Conservation (phyloP, 176 grass and related monocot species). For the Oryza glumipatula region DNA sequence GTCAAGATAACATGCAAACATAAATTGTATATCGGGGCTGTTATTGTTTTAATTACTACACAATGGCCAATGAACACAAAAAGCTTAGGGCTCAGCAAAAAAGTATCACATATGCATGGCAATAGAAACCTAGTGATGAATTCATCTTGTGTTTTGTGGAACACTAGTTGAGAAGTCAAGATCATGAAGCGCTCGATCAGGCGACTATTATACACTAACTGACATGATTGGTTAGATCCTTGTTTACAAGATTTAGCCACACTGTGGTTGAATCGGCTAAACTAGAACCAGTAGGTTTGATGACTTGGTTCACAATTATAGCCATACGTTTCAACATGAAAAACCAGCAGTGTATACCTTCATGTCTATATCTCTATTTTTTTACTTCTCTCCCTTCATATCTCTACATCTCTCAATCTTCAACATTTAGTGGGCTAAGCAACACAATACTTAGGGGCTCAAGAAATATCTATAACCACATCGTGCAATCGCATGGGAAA, state of each 20-base stretch:
- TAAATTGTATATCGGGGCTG: neutral
- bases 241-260: too few relatives aligned
- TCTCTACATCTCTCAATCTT: neutral
- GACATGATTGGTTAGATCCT: neutral
- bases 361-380: neutral
- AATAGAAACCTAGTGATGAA: slow-evolving; percentile 16
- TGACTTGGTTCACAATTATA: neutral
- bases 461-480: slow-evolving; percentile 15
- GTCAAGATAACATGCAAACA: neutral
- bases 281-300: too few relatives aligned
- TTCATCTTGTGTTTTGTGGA: neutral
- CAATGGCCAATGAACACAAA: slow-evolving; percentile 12
- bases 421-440: neutral
- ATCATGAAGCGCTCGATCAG: neutral
- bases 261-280: too few relatives aligned
- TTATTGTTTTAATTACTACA: neutral
- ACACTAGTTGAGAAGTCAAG: neutral
- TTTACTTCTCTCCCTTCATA: neutral
- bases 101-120: neutral
- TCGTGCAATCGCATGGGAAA: neutral
- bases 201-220: neutral
- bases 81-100: slow-evolving; percentile 8
- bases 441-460: neutral
- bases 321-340: neutral
- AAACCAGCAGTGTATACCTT: neutral